Percentiles rank a stretch among this genome's conserved stretches.
Conservation (phyloP, 2,329 filamentous ascomycete species). For the Clathrospora elynae region DNA sequence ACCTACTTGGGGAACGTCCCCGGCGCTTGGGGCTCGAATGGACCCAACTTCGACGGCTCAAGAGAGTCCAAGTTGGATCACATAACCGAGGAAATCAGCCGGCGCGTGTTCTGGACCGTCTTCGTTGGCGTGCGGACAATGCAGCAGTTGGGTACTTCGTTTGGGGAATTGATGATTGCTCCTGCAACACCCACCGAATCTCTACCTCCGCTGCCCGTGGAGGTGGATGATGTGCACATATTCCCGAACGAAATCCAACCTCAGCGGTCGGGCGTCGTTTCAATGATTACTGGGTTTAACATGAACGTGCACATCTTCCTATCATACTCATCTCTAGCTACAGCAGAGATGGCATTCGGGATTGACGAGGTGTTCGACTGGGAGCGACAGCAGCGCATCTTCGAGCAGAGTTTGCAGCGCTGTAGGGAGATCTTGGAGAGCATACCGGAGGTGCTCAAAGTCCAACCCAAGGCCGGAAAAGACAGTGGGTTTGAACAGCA, state of each 20-base stretch:
- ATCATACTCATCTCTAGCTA: conserved; percentile 77
- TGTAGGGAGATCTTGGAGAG: conserved; percentile 72
- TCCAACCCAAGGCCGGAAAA: conserved; percentile 54
- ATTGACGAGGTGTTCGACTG: conserved; percentile 76
- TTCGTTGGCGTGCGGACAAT: conserved; percentile 77
- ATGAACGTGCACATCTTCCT: conserved; percentile 77
- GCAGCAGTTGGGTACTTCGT: conserved; percentile 74
- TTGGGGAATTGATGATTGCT: conserved; percentile 74
- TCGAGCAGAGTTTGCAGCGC: conserved; percentile 71
- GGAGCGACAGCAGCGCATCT: conserved; percentile 74
- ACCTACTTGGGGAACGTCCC: conserved; percentile 46
- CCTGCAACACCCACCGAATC: conserved; percentile 76
- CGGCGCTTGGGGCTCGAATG: conserved; percentile 42
- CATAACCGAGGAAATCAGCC: conserved; percentile 60
- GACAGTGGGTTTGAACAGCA: conserved; percentile 32
- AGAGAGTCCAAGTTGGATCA: conserved; percentile 48
- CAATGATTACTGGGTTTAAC: conserved; percentile 79
- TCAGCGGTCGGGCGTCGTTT: conserved; percentile 70
- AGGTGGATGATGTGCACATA: conserved; percentile 84
- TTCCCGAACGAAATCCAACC: conserved; percentile 70
- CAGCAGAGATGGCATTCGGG: conserved; percentile 82
- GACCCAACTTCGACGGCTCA: conserved; percentile 44
- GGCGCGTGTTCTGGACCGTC: conserved; percentile 78
- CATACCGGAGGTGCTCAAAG: conserved; percentile 71
- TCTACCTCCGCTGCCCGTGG: conserved; percentile 78